Percentiles rank a stretch among this genome's conserved stretches.
Conservation (phyloP, 306 rosid genomes). For the Begonia loranthoides region DNA sequence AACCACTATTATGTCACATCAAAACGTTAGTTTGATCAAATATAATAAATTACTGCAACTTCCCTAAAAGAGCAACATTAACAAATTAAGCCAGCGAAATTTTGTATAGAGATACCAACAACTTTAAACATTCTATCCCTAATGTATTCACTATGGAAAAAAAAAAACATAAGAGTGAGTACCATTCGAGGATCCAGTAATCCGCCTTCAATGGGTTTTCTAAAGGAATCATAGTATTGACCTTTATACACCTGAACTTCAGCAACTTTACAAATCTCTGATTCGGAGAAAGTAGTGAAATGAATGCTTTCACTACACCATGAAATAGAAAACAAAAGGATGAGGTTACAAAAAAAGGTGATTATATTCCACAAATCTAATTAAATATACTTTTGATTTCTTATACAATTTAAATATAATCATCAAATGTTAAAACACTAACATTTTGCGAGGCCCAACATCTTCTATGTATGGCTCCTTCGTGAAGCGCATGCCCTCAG, state of each 20-base stretch:
- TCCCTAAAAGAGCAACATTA: no score
- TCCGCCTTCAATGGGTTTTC: constrained; percentile 36
- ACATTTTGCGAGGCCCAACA: constrained; percentile 55
- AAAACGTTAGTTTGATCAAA: no score
- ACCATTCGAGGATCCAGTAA: constrained; percentile 85
- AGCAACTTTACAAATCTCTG: constrained; percentile 52
- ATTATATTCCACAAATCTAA: not conserved
- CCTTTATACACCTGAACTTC: constrained; percentile 56
- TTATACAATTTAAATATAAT: no score
- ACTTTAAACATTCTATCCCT: no score
- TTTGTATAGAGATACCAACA: no score
- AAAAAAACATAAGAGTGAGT: constrained; percentile 1
- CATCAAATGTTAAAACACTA: constrained; percentile 1
- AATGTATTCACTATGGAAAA: no score
- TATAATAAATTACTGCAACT: no score
- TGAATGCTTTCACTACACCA: constrained; percentile 48
- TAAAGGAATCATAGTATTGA: constrained; percentile 31
- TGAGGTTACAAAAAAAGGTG: not conserved
- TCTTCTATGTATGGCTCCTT: constrained; percentile 72
- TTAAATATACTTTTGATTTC: no score
- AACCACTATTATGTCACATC: no score
- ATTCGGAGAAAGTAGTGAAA: constrained; percentile 42
- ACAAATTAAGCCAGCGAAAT: no score
- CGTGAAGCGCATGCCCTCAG: constrained; percentile 39
- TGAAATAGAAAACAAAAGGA: not conserved